Evolutionary conservation across 1,284 basidiomycete species (phyloP).

Genomic region (Xerocomus minutiporus): DNA sequence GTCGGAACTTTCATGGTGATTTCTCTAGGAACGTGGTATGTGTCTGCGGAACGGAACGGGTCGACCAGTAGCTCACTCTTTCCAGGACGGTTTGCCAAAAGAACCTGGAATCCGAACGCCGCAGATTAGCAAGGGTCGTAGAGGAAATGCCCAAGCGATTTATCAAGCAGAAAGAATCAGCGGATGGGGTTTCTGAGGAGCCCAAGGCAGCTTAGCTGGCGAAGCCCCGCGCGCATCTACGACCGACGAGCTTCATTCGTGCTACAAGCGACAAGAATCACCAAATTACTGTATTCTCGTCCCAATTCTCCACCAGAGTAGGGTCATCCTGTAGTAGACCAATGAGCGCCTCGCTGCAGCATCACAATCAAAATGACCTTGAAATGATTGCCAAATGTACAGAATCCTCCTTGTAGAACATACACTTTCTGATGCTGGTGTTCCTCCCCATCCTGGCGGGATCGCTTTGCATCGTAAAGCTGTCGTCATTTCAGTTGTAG

Average conservation of each 20-base stretch:
- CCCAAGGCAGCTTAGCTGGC: background rate
- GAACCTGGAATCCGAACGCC: conserved; percentile 50
- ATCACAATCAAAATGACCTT: conserved; percentile 40
- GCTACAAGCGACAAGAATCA: conserved; percentile 10
- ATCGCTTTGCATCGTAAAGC: conserved; percentile 64
- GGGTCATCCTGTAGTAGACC: conserved; percentile 51
- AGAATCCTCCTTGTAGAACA: conserved; percentile 68
- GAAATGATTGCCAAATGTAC: conserved; percentile 62
- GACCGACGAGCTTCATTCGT: background rate
- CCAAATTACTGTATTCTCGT: conserved; percentile 39
- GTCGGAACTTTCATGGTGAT: conserved; percentile 51
- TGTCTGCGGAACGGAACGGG: conserved; percentile 6
- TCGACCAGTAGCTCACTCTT: conserved; percentile 5
- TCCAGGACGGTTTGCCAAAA: conserved; percentile 61
- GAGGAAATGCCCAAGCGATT: conserved; percentile 57
- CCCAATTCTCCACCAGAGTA: conserved; percentile 70
- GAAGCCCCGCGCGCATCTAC: background rate
- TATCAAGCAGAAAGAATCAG: conserved; percentile 40
- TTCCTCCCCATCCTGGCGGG: conserved; percentile 35
- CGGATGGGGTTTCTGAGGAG: conserved; percentile 23
- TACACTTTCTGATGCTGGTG: conserved; percentile 49
- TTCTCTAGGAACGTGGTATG: conserved; percentile 49
- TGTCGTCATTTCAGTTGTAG: conserved; percentile 25
- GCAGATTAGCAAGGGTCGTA: conserved; percentile 51
- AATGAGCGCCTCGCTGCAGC: background rate